Evolutionary conservation across 495 filamentous ascomycete species (phyloP).

Genomic region (Aspergillus homomorphus): DNA sequence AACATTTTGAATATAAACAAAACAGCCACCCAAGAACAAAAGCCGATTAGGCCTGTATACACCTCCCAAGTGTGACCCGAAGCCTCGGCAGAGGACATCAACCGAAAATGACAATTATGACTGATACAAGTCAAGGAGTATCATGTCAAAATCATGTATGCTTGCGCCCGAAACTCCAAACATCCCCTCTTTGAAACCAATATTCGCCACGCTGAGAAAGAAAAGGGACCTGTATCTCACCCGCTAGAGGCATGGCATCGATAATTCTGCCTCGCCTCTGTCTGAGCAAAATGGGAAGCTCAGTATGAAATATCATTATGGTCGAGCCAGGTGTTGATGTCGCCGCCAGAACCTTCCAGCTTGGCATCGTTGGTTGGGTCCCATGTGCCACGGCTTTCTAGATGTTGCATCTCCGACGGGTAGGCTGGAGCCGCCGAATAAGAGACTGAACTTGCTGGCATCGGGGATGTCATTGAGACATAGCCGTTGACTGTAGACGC

Average conservation of each 20-base stretch:
- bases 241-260: not conserved
- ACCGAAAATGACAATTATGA: not conserved
- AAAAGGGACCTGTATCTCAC: conserved; percentile 7
- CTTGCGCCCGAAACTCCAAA: not conserved
- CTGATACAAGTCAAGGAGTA: not conserved
- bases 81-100: not conserved
- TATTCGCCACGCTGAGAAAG: conserved; percentile 3
- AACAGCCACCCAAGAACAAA: conserved; percentile 2
- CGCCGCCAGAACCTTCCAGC: conserved; percentile 14
- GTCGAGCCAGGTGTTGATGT: conserved; percentile 25
- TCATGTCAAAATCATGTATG: not conserved
- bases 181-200: conserved; percentile 1
- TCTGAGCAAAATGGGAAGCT: not conserved
- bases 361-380: conserved; percentile 15
- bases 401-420: conserved; percentile 6
- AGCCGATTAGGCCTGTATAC: not conserved
- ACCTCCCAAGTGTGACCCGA: not conserved
- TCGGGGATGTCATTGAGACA: conserved; percentile 12
- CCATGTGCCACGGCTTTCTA: conserved; percentile 20
- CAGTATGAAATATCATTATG: conserved; percentile 13
- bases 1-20: not conserved
- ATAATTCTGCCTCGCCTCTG: conserved; percentile 17
- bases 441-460: conserved; percentile 12
- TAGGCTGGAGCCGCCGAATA: conserved; percentile 9
- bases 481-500: conserved; percentile 13